phyloP scores from a whole-genome alignment of 257 asterid species.

The Vinca minor region DNA sequence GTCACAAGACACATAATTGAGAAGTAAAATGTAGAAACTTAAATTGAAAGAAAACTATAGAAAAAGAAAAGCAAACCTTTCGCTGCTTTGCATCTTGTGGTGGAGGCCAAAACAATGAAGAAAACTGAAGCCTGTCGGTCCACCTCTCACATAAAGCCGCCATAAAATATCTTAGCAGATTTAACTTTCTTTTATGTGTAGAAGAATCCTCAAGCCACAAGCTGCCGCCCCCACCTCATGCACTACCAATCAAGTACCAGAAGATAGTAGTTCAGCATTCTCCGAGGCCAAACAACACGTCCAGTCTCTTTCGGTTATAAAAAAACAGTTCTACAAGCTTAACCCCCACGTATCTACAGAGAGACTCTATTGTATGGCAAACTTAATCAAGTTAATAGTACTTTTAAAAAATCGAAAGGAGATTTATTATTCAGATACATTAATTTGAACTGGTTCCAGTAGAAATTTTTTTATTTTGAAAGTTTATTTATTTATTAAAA shows the following conservation, averaged over 20 bases:
- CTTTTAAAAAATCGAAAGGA: neutral
- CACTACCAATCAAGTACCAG: constrained; percentile 49
- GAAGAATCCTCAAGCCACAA: constrained; percentile 30
- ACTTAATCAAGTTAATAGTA: too few species aligned
- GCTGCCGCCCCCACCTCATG: constrained; percentile 28
- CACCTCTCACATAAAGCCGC: constrained; percentile 72
- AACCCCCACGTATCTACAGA: constrained; percentile 5
- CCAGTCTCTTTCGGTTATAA: constrained; percentile 12
- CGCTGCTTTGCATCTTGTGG: constrained; percentile 79
- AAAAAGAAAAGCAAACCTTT: constrained; percentile 51
- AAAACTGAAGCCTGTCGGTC: constrained; percentile 82
- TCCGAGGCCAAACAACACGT: constrained; percentile 20
- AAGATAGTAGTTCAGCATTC: constrained; percentile 54
- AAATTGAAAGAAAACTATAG: neutral
- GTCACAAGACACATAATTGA: neutral
- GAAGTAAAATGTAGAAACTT: neutral
- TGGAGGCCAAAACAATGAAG: constrained; percentile 92
- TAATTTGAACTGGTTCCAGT: neutral
- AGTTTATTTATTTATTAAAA: too few species aligned
- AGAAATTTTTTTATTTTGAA: too few species aligned
- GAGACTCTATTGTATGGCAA: constrained; percentile 3
- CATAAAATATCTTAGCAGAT: constrained; percentile 36
- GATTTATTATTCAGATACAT: neutral
- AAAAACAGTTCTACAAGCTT: constrained; percentile 3
- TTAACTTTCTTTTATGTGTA: constrained; percentile 24